Evolutionary conservation across 2,329 filamentous ascomycete genomes (phyloP), one percentile per base, ranked within the genome.

Genomic region (Penicillium digitatum): DNA sequence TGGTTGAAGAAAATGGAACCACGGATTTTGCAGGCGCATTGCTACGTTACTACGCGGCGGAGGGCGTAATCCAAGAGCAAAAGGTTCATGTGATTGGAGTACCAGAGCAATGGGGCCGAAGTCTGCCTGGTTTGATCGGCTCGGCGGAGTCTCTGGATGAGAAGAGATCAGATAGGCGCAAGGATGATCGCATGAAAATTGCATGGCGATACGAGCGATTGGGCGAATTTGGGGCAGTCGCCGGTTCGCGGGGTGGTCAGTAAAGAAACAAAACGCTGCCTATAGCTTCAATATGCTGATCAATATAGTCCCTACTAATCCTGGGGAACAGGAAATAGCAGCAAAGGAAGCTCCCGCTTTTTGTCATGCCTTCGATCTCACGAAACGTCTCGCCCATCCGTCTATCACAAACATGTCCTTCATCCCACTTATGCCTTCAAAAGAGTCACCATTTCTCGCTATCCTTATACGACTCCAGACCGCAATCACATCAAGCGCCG

Each of bases 171-270:
- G 70, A 68, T 39, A 67, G 66, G 65, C 66, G 71, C 72, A 75
- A 71, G 62, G 79, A 81, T 14, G 88, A 93, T 59, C 92, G 87
- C 73, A 97, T 99, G 94, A 97, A 96, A 77, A 99, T 99, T 77
- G 94, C 94, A 3, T 99, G 94, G 94, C 83, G 94, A 72, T 99
- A 99, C 75, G 92, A 97, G 73, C 83, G 85, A 32, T 74, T 97
- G 50, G 88, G 88, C 16, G 87, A 88, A 61, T 86, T 86, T 64
- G 85, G 85, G 39, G 80, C 79, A 56, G 75, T 76, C 56, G 69
- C 78, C 58, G 77, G 78, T 57, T 77, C 76, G 66, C 81, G 84
- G 86, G 85, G 55, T 60, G 56, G 87, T 88, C 79, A 74, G 82
- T 52, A 47, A 31, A 52, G 18, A 29, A 18, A 27, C 45, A 46